Percentiles rank a stretch among this genome's conserved stretches.
Evolutionary conservation across 2,329 filamentous ascomycete species (phyloP).

Genomic region (Paraphoma chrysanthemicola): DNA sequence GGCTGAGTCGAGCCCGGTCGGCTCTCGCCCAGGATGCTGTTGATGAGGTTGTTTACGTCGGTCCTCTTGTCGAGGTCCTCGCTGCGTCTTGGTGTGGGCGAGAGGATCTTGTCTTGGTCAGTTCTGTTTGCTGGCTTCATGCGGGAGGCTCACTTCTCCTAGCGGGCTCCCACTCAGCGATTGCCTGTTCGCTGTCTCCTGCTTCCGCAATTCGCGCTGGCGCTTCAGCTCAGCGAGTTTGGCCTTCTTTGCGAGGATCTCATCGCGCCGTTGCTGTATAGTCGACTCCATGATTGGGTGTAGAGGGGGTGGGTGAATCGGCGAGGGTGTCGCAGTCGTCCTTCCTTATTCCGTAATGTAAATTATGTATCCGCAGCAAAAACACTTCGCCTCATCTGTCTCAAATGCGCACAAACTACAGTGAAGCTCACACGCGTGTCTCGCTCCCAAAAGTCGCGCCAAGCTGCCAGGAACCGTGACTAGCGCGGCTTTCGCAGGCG

Average conservation of each 20-base stretch:
- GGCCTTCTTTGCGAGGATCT: constrained; percentile 95
- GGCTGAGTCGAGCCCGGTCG: constrained; percentile 73
- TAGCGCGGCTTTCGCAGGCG: constrained; percentile 16
- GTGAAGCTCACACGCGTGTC: constrained; percentile 7
- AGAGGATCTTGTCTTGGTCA: constrained; percentile 62
- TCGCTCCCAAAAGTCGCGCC: constrained; percentile 29
- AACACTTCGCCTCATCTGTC: background rate
- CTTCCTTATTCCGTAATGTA: background rate
- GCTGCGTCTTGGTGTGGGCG: constrained; percentile 71
- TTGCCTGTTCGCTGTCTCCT: constrained; percentile 73
- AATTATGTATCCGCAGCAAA: background rate
- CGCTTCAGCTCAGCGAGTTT: constrained; percentile 96
- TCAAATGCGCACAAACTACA: background rate
- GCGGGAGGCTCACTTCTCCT: constrained; percentile 67
- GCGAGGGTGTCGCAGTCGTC: background rate
- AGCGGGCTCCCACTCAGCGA: constrained; percentile 66
- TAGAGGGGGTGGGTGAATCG: constrained; percentile 3
- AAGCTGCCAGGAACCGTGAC: constrained; percentile 28
- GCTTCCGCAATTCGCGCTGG: constrained; percentile 83
- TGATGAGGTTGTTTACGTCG: constrained; percentile 84
- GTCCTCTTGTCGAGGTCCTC: constrained; percentile 68
- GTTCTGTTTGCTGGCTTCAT: constrained; percentile 3
- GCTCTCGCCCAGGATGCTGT: constrained; percentile 80
- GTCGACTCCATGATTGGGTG: constrained; percentile 53
- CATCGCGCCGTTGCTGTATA: constrained; percentile 85